Base-by-base conservation (phyloP, 352 stramenopile species). In the Globisporangium irregulare region DNA sequence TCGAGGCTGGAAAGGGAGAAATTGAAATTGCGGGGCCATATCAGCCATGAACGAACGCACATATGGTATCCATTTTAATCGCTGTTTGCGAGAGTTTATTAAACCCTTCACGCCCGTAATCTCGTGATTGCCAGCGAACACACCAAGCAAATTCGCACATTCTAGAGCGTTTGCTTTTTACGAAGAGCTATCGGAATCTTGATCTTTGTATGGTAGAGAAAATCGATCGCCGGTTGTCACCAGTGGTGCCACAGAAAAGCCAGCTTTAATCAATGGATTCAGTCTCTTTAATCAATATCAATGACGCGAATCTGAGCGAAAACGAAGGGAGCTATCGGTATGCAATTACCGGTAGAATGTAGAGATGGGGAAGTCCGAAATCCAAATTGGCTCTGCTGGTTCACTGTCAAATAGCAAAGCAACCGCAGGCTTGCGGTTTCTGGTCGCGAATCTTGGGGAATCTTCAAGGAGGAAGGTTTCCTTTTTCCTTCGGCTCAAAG, bases 181-280 rank as follows among this genome's bases (percentile, higher is more conserved):
- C 36, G 36, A 46, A 46, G 36, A 46, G 36, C 8, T 53, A 0
- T 25, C 29, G 29, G 29, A 34, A 25, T 5, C 20, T 55, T 55
- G 48, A 3, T 55, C 15, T 55, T 25, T 55, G 48, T 55, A 55
- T 55, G 48, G 2, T 3, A 3, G 5, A 18, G 48, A 18, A 46
- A 4, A 10, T 29, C 48, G 7, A 55, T 15, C 22, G 20, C 15
- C 25, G 0, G 10, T 24, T 4, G 12, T 46, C 10, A 18, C 36
- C 15, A 4, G 36, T 18, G 1, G 10, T 15, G 10, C 36, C 48
- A 25, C 24, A 55, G 20, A 55, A 27, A 55, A 25, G 15, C 20
- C 48, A 55, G 18, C 22, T 55, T 55, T 55, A 55, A 55, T 55
- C 18, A 55, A 55, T 55, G 48, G 48, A 55, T 55, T 55, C 48